Conservation (phyloP, 2,329 filamentous ascomycete genomes). For the Cladophialophora yegresii region DNA sequence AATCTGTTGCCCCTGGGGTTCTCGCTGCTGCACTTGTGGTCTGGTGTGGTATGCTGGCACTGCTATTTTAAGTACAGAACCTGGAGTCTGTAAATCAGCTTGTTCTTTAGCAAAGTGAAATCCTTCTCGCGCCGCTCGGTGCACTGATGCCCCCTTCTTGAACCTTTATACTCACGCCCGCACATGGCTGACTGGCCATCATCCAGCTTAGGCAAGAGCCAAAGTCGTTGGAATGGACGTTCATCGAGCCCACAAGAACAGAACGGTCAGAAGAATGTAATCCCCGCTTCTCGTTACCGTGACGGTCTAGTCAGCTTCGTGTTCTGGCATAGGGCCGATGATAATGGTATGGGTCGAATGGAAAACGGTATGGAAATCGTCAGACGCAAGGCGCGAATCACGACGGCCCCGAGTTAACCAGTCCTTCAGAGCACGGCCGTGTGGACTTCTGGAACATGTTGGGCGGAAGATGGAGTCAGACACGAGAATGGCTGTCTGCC, state of each 20-base stretch:
- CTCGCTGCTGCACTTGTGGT: background rate
- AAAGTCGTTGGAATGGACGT: background rate
- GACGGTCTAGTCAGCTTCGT: background rate
- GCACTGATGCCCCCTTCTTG: background rate
- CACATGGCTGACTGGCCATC: too few species aligned
- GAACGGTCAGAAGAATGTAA: background rate
- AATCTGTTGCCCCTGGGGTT: background rate
- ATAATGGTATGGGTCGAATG: background rate
- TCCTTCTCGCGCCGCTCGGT: background rate
- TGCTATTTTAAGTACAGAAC: background rate
- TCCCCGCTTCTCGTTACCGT: background rate
- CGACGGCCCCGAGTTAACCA: background rate
- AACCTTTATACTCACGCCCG: background rate
- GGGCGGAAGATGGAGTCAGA: background rate
- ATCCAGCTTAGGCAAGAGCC: background rate
- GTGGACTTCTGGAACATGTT: background rate
- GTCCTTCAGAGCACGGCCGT: background rate
- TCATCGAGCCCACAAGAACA: background rate
- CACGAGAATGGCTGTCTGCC: background rate
- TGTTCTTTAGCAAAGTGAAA: background rate
- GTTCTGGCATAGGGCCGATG: background rate
- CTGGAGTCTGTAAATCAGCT: background rate
- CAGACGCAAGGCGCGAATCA: background rate
- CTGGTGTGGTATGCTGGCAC: background rate
- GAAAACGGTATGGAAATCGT: background rate